Percentiles rank a stretch among this genome's conserved stretches.
Conservation (phyloP, 371 early-diverging fungal genomes). For the Apophysomyces elegans region DNA sequence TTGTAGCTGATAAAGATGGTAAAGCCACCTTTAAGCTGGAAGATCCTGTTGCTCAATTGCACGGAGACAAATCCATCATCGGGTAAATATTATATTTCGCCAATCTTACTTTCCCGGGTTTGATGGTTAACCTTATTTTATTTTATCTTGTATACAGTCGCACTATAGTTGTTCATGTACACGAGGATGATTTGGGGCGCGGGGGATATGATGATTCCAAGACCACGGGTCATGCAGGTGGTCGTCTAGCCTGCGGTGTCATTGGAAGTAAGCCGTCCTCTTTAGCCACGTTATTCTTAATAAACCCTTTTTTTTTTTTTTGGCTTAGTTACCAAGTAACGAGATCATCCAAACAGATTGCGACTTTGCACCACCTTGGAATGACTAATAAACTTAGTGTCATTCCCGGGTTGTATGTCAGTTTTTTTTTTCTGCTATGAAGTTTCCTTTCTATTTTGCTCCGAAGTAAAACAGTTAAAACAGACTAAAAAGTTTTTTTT, state of each 20-base stretch:
- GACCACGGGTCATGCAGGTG: slow-evolving; percentile 89
- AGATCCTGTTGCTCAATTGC: slow-evolving; percentile 76
- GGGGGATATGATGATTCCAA: slow-evolving; percentile 77
- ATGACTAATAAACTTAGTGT: no score
- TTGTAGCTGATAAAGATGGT: slow-evolving; percentile 64
- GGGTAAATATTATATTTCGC: slow-evolving; percentile 47
- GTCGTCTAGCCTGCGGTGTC: slow-evolving; percentile 87
- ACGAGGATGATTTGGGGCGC: slow-evolving; percentile 84
- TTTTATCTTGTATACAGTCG: slow-evolving; percentile 51
- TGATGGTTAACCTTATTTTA: not conserved
- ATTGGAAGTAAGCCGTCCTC: slow-evolving; percentile 57
- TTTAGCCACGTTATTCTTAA: no score
- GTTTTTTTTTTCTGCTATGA: no score
- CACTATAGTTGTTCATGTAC: slow-evolving; percentile 85
- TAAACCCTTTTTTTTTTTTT: no score
- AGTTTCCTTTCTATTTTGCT: no score
- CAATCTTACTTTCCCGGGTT: no score
- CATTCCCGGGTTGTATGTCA: no score
- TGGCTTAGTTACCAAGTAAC: no score
- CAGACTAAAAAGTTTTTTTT: no score
- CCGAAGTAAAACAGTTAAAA: no score
- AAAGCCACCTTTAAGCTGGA: slow-evolving; percentile 59
- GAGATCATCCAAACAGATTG: no score
- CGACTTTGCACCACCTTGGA: no score
- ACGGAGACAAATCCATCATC: slow-evolving; percentile 80